Evolutionary conservation across 768 basidiomycete genomes (phyloP).

Genomic region (Amyloporia xantha): DNA sequence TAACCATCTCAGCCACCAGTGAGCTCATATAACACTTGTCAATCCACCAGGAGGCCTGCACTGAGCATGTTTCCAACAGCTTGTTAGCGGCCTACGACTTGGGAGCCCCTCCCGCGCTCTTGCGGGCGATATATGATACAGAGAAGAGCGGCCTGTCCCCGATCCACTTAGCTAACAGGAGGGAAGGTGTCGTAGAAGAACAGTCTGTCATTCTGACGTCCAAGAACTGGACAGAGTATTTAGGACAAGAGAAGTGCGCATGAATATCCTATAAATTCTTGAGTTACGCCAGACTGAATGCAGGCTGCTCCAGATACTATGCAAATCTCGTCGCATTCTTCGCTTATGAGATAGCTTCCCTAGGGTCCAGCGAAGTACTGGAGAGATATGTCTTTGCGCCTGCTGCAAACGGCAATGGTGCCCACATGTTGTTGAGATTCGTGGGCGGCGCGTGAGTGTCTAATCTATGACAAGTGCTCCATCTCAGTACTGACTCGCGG

Average conservation of each 20-base stretch:
- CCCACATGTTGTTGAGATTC: slow-evolving; percentile 29
- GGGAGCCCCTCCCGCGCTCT: slow-evolving; percentile 38
- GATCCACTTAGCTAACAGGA: slow-evolving; percentile 30
- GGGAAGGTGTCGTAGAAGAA: slow-evolving; percentile 23
- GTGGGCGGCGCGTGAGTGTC: slow-evolving; percentile 29
- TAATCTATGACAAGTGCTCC: neutral
- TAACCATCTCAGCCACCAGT: slow-evolving; percentile 59
- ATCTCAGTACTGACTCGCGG: neutral
- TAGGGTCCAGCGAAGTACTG: slow-evolving; percentile 33
- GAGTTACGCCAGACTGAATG: slow-evolving; percentile 23
- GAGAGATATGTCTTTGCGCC: slow-evolving; percentile 44
- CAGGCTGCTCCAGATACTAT: slow-evolving; percentile 21
- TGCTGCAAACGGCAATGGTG: slow-evolving; percentile 25
- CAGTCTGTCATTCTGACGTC: slow-evolving; percentile 26
- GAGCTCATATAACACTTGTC: slow-evolving; percentile 14
- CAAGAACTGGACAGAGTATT: slow-evolving; percentile 43
- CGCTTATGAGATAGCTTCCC: slow-evolving; percentile 28
- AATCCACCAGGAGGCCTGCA: neutral
- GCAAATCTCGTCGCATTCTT: slow-evolving; percentile 28
- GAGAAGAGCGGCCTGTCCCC: slow-evolving; percentile 34
- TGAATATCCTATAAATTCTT: slow-evolving; percentile 20
- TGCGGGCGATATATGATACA: slow-evolving; percentile 44
- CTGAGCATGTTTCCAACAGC: slow-evolving; percentile 23
- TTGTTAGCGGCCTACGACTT: slow-evolving; percentile 51
- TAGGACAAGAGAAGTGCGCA: slow-evolving; percentile 42